A percentile compares a stretch with the other conserved stretches of the same genome.
Conservation (phyloP, 306 rosid species). For the Lablab purpureus region DNA sequence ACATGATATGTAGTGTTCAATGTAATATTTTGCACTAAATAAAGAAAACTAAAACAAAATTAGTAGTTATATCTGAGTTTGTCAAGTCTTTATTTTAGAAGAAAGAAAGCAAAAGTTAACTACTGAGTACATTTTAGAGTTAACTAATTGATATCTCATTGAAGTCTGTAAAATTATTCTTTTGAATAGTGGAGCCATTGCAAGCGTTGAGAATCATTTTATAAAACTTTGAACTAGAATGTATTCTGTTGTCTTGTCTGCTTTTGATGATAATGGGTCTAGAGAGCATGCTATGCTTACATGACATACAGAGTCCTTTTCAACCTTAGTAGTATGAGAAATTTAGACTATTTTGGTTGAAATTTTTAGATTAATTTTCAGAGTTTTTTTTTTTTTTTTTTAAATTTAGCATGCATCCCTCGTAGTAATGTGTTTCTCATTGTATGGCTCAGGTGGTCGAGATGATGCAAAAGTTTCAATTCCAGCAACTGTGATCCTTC, state of each 20-base stretch:
- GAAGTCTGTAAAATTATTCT: conserved; percentile 1
- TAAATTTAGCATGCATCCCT: conserved; percentile 32
- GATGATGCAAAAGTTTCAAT: conserved; percentile 83
- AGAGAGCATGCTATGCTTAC: conserved; percentile 34
- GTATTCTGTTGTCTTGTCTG: conserved; percentile 35
- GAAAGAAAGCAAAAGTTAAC: not conserved
- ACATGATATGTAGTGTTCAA: not conserved
- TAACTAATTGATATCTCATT: conserved; percentile 13
- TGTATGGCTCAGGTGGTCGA: conserved; percentile 75
- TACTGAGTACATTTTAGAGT: conserved; percentile 28
- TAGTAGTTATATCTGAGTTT: not conserved
- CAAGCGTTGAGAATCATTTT: conserved; percentile 21
- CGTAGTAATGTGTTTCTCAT: conserved; percentile 40
- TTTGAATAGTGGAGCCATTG: conserved; percentile 21
- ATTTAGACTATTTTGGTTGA: conserved; percentile 14
- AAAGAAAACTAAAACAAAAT: not conserved
- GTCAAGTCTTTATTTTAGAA: not conserved
- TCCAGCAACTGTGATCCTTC: conserved; percentile 86
- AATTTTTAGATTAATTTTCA: conserved; percentile 39
- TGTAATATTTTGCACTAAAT: not conserved
- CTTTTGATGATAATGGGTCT: conserved; percentile 37
- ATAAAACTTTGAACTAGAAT: conserved; percentile 6
- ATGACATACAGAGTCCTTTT: conserved; percentile 25
- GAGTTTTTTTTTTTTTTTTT: conserved; percentile 37
- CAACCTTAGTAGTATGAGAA: conserved; percentile 21